Percentiles rank a stretch among this genome's conserved stretches.
These are phyloP conservation scores for Lippia alba DNA, from an alignment of 305 asterid genomes.

Conservation along the genomic window DNA sequence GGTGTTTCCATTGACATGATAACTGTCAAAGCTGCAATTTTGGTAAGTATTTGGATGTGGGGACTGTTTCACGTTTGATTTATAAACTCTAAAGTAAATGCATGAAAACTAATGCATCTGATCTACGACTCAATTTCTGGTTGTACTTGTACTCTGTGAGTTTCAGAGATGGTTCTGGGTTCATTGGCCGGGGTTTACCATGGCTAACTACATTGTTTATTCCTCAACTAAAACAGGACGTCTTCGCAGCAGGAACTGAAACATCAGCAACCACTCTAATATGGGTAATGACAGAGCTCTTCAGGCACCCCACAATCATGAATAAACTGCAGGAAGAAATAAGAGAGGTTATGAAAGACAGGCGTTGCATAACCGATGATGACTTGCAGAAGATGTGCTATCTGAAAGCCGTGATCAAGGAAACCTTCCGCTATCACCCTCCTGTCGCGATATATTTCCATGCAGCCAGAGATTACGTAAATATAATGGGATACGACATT, in stretches of 20 bases:
- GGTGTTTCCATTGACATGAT: conserved; percentile 27
- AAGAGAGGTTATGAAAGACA: conserved; percentile 2
- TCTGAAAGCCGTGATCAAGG: conserved; percentile 27
- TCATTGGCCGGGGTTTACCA: no score
- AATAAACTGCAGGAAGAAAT: conserved; percentile 32
- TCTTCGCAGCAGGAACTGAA: conserved; percentile 34
- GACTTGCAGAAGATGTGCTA: conserved; percentile 28
- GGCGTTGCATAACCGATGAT: background rate
- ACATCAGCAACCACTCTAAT: conserved; percentile 25
- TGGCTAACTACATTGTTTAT: no score
- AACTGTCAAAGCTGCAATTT: conserved; percentile 22
- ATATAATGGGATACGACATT: conserved; percentile 32
- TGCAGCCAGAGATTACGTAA: conserved; percentile 15
- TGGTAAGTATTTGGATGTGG: conserved; percentile 14
- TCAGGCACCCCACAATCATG: conserved; percentile 33
- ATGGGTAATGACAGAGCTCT: conserved; percentile 39
- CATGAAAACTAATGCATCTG: no score
- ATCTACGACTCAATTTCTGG: no score
- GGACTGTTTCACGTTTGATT: no score
- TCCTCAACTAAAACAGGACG: conserved; percentile 8
- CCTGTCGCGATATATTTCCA: conserved; percentile 9
- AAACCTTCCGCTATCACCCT: conserved; percentile 22
- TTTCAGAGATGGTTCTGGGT: no score
- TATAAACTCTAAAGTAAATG: no score
- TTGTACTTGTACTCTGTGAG: no score